Evolutionary conservation across 148 eudicot genomes (phyloP).

Genomic region (Spergularia bocconei): DNA sequence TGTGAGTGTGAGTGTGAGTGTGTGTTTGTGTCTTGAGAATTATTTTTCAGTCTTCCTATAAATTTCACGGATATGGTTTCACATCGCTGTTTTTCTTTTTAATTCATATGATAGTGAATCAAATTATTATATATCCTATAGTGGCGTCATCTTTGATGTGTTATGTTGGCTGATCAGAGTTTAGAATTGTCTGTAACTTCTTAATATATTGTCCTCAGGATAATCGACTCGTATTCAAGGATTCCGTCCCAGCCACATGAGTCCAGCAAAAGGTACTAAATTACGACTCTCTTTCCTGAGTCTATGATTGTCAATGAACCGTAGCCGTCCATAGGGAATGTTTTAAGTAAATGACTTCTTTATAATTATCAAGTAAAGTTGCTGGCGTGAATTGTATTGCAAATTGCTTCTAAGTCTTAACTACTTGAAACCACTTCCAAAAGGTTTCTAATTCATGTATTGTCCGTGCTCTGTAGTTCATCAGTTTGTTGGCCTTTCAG

Average conservation of each 20-base stretch:
- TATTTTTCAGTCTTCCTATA: not conserved
- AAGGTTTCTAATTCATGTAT: not conserved
- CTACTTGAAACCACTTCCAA: not conserved
- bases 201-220: constrained; percentile 39
- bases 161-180: not conserved
- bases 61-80: not conserved
- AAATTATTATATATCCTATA: not conserved
- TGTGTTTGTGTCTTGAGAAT: no score
- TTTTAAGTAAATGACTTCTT: not conserved
- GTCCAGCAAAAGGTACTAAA: constrained; percentile 50
- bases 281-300: not conserved
- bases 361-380: not conserved
- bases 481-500: no score
- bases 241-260: constrained; percentile 35
- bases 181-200: not conserved
- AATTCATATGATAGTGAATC: not conserved
- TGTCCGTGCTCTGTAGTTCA: not conserved
- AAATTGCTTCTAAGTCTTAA: not conserved
- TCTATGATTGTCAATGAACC: not conserved
- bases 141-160: not conserved
- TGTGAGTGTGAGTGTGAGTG: not conserved
- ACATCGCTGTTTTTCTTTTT: not conserved
- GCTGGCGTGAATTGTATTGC: not conserved
- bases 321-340: not conserved
- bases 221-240: constrained; percentile 50